Base-by-base conservation (phyloP, 2,329 filamentous ascomycete genomes). In the Fusarium sp. region DNA sequence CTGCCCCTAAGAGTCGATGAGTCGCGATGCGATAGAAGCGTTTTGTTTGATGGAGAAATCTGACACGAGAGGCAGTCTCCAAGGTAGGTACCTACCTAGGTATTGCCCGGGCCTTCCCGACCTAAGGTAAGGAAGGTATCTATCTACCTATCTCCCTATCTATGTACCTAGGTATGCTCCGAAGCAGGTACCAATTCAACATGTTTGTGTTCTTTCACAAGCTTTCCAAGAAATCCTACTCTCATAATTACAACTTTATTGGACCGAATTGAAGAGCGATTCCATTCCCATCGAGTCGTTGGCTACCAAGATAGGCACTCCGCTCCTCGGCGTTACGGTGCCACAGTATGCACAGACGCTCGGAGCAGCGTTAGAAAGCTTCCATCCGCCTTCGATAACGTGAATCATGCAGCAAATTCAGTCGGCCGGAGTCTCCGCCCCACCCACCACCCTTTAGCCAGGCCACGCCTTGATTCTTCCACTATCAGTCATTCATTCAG, bases 311-410 rank as follows among this genome's bases (percentile, higher is more conserved):
- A 19, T 11, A 21, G 48, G 32, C 47, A 42, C 39, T 42, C 44
- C 35, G 23, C 42, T 56, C 43, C 62, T 68, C 59, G 65, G 65
- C 49, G 65, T 64, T 65, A 58, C 62, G 54, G 60, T 52, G 63
- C 59, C 43, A 65, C 53, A 29, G 35, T 39, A 25, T 59, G 49
- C 54, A 48, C 33, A 46, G 45, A 53, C 46, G 53, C 61, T 55
- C 61, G 53, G 61, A 37, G 44, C 61, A 63, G 39, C 56, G 47
- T 49, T 53, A 35, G 43, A 66, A 63, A 69, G 66, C 68, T 70
- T 70, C 68, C 51, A 70, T 69, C 52, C 53, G 54, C 66, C 66
- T 70, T 70, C 68, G 64, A 70, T 68, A 67, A 47, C 65, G 67
- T 66, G 66, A 70, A 67, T 69, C 65, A 53, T 61, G 63, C 61